phyloP scores from a whole-genome alignment of 495 filamentous ascomycete species.

The Podospora tetraspora region DNA sequence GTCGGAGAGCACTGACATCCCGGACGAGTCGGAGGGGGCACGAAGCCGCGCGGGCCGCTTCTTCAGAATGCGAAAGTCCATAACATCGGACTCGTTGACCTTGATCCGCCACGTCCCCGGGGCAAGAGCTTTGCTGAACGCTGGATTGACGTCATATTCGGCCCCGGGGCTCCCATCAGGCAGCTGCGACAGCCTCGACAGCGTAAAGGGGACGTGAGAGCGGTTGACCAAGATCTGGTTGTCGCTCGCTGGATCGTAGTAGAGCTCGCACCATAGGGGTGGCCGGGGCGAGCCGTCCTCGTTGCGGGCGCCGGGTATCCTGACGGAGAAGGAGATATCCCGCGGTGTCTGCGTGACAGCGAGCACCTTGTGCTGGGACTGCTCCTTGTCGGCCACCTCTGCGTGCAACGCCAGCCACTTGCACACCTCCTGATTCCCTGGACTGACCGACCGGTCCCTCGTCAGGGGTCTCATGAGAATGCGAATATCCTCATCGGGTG shows the following conservation, averaged over 20 bases:
- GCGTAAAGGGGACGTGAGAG: conserved; percentile 41
- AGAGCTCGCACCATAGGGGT: conserved; percentile 45
- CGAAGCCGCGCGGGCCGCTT: conserved; percentile 35
- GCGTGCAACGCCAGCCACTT: conserved; percentile 42
- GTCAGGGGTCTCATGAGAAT: conserved; percentile 45
- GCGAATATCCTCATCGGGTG: conserved; percentile 40
- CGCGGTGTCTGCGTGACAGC: conserved; percentile 46
- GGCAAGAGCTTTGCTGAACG: conserved; percentile 34
- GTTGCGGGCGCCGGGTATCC: conserved; percentile 35
- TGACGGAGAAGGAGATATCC: conserved; percentile 47
- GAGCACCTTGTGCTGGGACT: conserved; percentile 41
- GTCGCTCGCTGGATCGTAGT: conserved; percentile 47
- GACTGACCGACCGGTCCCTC: conserved; percentile 43
- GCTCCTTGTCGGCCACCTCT: conserved; percentile 38
- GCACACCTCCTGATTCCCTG: conserved; percentile 40
- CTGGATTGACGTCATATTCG: conserved; percentile 40
- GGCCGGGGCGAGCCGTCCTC: conserved; percentile 30
- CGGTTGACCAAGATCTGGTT: conserved; percentile 44
- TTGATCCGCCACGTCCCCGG: conserved; percentile 47
- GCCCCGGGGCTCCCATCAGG: conserved; percentile 24
- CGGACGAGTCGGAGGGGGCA: conserved; percentile 22
- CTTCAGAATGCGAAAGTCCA: conserved; percentile 48
- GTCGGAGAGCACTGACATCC: conserved; percentile 18
- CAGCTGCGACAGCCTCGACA: conserved; percentile 33
- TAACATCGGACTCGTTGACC: conserved; percentile 36